Conservation (phyloP, 2,329 filamentous ascomycete species). For the Curvularia lunata region DNA sequence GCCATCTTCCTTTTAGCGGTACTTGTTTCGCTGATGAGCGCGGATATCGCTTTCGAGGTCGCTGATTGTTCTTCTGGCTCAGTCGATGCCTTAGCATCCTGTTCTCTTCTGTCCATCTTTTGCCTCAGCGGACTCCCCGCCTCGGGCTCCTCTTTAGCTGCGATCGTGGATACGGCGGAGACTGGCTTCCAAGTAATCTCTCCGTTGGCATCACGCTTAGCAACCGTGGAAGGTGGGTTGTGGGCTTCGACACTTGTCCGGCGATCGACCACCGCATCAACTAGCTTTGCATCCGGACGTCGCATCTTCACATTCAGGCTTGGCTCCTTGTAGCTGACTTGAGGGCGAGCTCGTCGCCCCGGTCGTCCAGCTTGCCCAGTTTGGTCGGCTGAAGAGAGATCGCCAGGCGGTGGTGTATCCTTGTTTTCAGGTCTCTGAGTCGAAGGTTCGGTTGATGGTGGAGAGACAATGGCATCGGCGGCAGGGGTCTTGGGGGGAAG, state of each 20-base stretch:
- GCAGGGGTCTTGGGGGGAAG: slow-evolving; percentile 51
- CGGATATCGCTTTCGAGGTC: slow-evolving; percentile 43
- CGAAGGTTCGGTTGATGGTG: slow-evolving; percentile 53
- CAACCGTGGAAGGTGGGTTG: slow-evolving; percentile 27
- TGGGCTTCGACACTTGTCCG: slow-evolving; percentile 38
- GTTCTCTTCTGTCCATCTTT: slow-evolving; percentile 39
- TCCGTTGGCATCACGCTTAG: slow-evolving; percentile 40
- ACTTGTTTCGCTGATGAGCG: slow-evolving; percentile 41
- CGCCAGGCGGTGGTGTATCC: slow-evolving; percentile 54
- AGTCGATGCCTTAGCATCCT: slow-evolving; percentile 26
- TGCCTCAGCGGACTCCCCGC: slow-evolving; percentile 46
- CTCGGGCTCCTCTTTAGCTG: slow-evolving; percentile 38
- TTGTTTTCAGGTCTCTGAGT: slow-evolving; percentile 44
- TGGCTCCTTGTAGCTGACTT: slow-evolving; percentile 59
- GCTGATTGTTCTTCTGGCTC: slow-evolving; percentile 34
- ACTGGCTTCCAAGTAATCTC: slow-evolving; percentile 39
- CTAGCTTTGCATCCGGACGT: slow-evolving; percentile 54
- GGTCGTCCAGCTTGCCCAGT: slow-evolving; percentile 47
- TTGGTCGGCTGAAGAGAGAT: slow-evolving; percentile 47
- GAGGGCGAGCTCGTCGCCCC: slow-evolving; percentile 53
- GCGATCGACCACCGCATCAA: slow-evolving; percentile 51
- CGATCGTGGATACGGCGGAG: slow-evolving; percentile 22
- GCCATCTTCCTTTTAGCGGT: slow-evolving; percentile 32
- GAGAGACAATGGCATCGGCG: slow-evolving; percentile 51
- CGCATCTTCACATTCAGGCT: slow-evolving; percentile 58